Percentiles rank a stretch among this genome's conserved stretches.
phyloP scores from a whole-genome alignment of 306 rosid genomes.

The Malus domestica region DNA sequence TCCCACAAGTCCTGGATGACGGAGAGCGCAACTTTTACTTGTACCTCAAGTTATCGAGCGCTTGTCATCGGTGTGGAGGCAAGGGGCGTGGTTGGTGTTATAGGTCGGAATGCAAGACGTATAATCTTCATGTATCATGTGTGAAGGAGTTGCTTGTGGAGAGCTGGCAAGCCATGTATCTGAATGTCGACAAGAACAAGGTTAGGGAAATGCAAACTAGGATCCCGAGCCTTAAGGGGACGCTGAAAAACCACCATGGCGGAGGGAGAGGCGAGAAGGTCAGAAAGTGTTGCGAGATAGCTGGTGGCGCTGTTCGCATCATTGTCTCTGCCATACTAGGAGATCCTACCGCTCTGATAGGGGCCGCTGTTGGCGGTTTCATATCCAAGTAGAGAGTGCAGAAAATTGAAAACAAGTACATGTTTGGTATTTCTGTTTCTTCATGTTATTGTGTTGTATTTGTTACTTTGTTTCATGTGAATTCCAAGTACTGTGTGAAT shows the following conservation, averaged over 20 bases:
- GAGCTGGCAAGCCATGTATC: slow-evolving; percentile 46
- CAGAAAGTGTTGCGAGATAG: slow-evolving; percentile 38
- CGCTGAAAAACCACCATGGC: slow-evolving; percentile 23
- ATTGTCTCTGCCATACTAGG: slow-evolving; percentile 46
- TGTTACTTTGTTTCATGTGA: background rate
- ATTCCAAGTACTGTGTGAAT: background rate
- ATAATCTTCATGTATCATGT: slow-evolving; percentile 46
- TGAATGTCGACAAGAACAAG: slow-evolving; percentile 41
- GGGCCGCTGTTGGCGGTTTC: slow-evolving; percentile 34
- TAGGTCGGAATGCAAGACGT: slow-evolving; percentile 35
- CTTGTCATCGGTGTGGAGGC: slow-evolving; percentile 43
- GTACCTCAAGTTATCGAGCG: slow-evolving; percentile 28
- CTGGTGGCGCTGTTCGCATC: slow-evolving; percentile 37
- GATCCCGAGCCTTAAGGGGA: slow-evolving; percentile 45
- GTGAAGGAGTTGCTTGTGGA: slow-evolving; percentile 51
- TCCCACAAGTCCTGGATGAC: slow-evolving; percentile 44
- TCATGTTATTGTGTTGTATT: background rate
- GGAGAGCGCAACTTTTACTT: slow-evolving; percentile 34
- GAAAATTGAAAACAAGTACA: background rate
- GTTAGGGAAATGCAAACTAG: slow-evolving; percentile 37
- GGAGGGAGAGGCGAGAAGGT: slow-evolving; percentile 23
- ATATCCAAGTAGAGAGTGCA: slow-evolving; percentile 25
- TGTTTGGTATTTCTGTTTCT: background rate
- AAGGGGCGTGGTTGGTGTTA: slow-evolving; percentile 47
- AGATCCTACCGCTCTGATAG: slow-evolving; percentile 44